These are phyloP conservation scores for Pleurotus djamor DNA, from an alignment of 768 basidiomycete genomes.

Conservation along the genomic window DNA sequence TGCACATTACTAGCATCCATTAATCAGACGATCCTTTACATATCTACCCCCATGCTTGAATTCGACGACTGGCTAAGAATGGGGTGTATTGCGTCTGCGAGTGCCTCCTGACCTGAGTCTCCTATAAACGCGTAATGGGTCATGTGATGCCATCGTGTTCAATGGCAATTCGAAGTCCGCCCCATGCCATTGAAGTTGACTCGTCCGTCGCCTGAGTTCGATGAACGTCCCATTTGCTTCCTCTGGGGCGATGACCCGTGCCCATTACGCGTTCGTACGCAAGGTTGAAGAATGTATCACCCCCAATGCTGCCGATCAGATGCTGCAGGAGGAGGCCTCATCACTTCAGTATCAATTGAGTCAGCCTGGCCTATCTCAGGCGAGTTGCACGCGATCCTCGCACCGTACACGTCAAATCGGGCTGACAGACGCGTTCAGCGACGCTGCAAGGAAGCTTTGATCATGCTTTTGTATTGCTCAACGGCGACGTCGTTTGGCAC, in stretches of 20 bases:
- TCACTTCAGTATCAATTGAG: constrained; percentile 51
- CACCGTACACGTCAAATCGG: neutral
- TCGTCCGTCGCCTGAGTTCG: neutral
- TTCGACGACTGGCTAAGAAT: too few species aligned
- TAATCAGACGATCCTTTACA: too few species aligned
- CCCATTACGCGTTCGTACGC: constrained; percentile 74
- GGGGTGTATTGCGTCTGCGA: too few species aligned
- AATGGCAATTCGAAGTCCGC: neutral
- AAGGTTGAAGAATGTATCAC: constrained; percentile 66
- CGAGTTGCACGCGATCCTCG: constrained; percentile 31
- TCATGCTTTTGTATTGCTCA: constrained; percentile 70
- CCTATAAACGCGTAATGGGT: neutral
- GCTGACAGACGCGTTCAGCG: constrained; percentile 37
- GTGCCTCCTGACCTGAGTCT: too few species aligned
- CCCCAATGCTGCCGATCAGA: constrained; percentile 56
- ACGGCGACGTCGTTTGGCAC: constrained; percentile 44
- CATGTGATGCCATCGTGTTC: neutral
- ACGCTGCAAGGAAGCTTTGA: constrained; percentile 61
- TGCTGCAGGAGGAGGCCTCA: constrained; percentile 58
- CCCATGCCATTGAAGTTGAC: neutral
- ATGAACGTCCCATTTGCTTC: constrained; percentile 80
- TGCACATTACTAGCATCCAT: too few species aligned
- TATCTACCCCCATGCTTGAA: too few species aligned
- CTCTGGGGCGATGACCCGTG: constrained; percentile 74
- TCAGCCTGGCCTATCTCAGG: constrained; percentile 47